These are phyloP conservation scores for Komagataella ulmi DNA, from an alignment of 805 yeast species.

Conservation along the genomic window DNA sequence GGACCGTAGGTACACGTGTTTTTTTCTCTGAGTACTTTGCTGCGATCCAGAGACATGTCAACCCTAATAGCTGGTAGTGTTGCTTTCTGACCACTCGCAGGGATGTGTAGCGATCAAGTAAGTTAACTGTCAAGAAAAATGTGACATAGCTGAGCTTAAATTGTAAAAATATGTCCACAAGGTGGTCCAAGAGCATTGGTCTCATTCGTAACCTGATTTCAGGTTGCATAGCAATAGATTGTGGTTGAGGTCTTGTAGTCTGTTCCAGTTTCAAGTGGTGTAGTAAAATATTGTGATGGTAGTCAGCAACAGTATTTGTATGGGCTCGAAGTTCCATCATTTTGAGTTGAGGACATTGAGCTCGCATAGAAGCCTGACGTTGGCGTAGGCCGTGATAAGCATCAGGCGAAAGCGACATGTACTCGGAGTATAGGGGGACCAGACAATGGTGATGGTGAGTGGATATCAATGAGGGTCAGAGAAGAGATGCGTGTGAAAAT, in stretches of 20 bases:
- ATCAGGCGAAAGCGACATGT: neutral
- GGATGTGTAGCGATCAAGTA: constrained; percentile 26
- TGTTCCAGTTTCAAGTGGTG: constrained; percentile 18
- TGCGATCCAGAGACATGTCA: constrained; percentile 33
- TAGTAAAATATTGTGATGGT: constrained; percentile 2
- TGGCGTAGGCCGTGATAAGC: neutral
- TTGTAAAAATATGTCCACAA: constrained; percentile 16
- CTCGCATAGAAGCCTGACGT: neutral
- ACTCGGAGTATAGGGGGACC: neutral
- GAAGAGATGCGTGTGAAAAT: neutral
- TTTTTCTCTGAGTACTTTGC: constrained; percentile 34
- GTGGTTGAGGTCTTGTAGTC: constrained; percentile 13
- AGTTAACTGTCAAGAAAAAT: constrained; percentile 21
- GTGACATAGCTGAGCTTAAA: constrained; percentile 18
- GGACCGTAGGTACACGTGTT: constrained; percentile 42
- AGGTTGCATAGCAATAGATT: constrained; percentile 8
- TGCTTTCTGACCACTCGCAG: constrained; percentile 17
- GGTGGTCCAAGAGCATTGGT: constrained; percentile 13
- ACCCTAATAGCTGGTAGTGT: constrained; percentile 24
- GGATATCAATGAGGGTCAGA: neutral
- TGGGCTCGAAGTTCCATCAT: constrained; percentile 6
- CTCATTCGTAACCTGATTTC: constrained; percentile 9
- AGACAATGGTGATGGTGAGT: neutral
- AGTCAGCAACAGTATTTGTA: constrained; percentile 4
- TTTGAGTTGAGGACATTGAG: neutral